Percentiles rank a stretch among this genome's conserved stretches.
phyloP scores from a whole-genome alignment of 768 basidiomycete genomes.

The Rhodocollybia butyracea region DNA sequence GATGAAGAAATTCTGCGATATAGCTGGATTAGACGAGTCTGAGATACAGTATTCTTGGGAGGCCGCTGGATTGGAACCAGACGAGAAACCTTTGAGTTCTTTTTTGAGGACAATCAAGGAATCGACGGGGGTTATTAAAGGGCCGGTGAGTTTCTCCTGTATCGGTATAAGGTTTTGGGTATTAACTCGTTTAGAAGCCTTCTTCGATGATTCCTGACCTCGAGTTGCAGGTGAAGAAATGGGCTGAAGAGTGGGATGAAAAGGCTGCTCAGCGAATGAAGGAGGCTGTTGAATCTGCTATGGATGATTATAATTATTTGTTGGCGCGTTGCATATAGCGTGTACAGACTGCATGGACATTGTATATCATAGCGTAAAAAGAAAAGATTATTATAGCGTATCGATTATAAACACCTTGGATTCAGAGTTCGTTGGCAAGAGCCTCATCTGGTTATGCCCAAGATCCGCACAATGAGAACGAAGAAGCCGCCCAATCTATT shows the following conservation, averaged over 20 bases:
- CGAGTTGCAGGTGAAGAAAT: slow-evolving; percentile 1
- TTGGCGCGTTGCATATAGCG: neutral
- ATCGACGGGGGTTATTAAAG: slow-evolving; percentile 6
- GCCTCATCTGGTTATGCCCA: too few species aligned
- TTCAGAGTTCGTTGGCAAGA: too few species aligned
- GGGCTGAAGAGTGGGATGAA: slow-evolving; percentile 3
- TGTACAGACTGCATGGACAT: too few species aligned
- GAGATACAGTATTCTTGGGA: slow-evolving; percentile 6
- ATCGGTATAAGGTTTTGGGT: neutral
- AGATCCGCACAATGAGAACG: too few species aligned
- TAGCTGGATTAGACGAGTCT: neutral
- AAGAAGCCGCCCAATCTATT: too few species aligned
- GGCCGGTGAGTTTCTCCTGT: neutral
- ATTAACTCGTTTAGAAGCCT: too few species aligned
- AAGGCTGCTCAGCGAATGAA: neutral
- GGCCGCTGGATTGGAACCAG: neutral
- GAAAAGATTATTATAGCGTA: too few species aligned
- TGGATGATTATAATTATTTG: slow-evolving; percentile 2
- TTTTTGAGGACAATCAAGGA: neutral
- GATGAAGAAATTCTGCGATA: slow-evolving; percentile 3
- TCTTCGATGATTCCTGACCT: too few species aligned
- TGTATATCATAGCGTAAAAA: too few species aligned
- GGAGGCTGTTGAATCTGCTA: slow-evolving; percentile 1
- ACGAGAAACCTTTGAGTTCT: neutral
- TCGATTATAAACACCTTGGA: too few species aligned